These are phyloP conservation scores for Xylaria cubensis DNA, from an alignment of 495 filamentous ascomycete species.

Conservation along the genomic window DNA sequence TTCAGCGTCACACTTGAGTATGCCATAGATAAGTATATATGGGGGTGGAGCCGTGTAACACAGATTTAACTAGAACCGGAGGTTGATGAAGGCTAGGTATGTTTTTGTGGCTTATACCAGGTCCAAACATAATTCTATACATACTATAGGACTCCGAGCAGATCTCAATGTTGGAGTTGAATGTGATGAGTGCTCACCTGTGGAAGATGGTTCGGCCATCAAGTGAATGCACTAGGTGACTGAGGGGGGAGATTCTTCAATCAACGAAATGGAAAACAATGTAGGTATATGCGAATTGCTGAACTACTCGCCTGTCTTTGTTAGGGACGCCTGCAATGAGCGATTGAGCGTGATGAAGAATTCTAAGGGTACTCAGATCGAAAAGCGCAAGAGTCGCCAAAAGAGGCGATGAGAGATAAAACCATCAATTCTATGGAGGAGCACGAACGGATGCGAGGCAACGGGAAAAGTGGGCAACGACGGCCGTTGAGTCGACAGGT, in stretches of 20 bases:
- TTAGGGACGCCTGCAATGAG: neutral
- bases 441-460: neutral
- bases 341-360: neutral
- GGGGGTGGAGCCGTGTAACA: neutral
- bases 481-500: conserved; percentile 7
- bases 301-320: neutral
- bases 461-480: neutral
- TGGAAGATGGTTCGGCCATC: neutral
- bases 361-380: too few species aligned
- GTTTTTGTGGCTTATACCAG: neutral
- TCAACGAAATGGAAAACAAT: neutral
- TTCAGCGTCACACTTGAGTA: neutral
- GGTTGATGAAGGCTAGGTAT: neutral
- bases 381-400: neutral
- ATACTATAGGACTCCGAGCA: too few species aligned
- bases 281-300: neutral
- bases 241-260: neutral
- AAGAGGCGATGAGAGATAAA: neutral
- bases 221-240: neutral
- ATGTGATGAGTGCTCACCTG: neutral
- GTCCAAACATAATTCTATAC: neutral
- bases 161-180: neutral
- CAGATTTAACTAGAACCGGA: neutral
- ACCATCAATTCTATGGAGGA: neutral
- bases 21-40: too few species aligned